Conservation (phyloP, 345 rosid genomes). For the Gynandropsis gynandra region DNA sequence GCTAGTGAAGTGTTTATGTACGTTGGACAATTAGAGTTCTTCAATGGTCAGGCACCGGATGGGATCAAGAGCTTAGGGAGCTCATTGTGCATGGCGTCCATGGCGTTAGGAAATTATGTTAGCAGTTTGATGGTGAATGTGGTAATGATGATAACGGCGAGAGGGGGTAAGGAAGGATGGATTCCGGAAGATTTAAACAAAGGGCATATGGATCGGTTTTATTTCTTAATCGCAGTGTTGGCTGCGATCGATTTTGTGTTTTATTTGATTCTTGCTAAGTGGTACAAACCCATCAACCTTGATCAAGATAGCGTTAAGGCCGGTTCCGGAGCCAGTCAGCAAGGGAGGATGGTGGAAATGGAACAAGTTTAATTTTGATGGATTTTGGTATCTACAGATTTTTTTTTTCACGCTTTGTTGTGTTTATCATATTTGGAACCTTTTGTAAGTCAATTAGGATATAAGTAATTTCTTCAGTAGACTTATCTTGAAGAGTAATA, state of each 20-base stretch:
- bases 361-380: conserved; percentile 24
- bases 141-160: conserved; percentile 57
- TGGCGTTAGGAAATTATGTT: conserved; percentile 79
- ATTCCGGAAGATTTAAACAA: conserved; percentile 58
- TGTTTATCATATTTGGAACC: too few relatives aligned
- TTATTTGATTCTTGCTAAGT: conserved; percentile 55
- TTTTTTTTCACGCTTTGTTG: too few relatives aligned
- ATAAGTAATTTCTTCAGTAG: too few relatives aligned
- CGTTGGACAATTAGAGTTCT: conserved; percentile 84
- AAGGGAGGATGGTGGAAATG: neutral
- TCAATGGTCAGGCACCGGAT: conserved; percentile 83
- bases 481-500: too few relatives aligned
- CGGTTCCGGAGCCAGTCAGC: conserved; percentile 4
- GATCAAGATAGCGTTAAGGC: conserved; percentile 29
- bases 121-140: conserved; percentile 65
- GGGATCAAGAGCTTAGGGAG: conserved; percentile 91
- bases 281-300: conserved; percentile 66
- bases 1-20: conserved; percentile 92
- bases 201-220: conserved; percentile 79
- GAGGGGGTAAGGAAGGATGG: conserved; percentile 58
- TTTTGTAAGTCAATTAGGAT: too few relatives aligned
- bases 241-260: conserved; percentile 58
- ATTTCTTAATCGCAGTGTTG: conserved; percentile 52
- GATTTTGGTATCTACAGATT: too few relatives aligned
- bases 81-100: conserved; percentile 93